These are phyloP conservation scores for Meredithiella fracta DNA, from an alignment of 2,329 filamentous ascomycete genomes.

Conservation along the genomic window DNA sequence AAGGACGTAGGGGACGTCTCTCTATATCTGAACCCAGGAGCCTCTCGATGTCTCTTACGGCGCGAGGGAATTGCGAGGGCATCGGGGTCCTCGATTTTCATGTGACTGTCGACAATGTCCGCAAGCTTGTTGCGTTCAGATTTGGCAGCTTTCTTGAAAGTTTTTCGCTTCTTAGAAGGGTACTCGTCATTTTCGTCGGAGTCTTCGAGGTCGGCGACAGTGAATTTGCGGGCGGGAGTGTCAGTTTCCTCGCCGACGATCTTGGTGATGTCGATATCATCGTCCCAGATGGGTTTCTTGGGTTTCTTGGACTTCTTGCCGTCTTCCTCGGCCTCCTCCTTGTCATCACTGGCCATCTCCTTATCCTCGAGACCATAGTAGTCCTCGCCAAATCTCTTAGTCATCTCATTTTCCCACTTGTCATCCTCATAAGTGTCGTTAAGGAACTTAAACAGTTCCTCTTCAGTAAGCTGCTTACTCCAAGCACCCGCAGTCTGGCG, in stretches of 20 bases:
- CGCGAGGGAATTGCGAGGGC: constrained; percentile 25
- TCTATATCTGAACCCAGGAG: constrained; percentile 65
- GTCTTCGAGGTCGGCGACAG: constrained; percentile 38
- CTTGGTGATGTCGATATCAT: constrained; percentile 95
- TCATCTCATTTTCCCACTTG: constrained; percentile 83
- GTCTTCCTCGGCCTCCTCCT: constrained; percentile 40
- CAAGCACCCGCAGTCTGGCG: constrained; percentile 72
- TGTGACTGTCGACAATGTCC: constrained; percentile 63
- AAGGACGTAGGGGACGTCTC: constrained; percentile 84
- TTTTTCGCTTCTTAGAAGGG: constrained; percentile 41
- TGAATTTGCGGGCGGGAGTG: constrained; percentile 36
- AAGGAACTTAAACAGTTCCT: constrained; percentile 72
- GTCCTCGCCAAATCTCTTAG: constrained; percentile 67
- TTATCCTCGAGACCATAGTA: constrained; percentile 69
- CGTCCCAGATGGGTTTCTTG: constrained; percentile 85
- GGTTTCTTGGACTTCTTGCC: constrained; percentile 32
- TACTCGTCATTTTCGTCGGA: constrained; percentile 24
- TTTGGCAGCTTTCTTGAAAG: constrained; percentile 54
- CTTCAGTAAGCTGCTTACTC: constrained; percentile 48
- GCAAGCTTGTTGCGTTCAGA: constrained; percentile 73
- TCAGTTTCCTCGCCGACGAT: constrained; percentile 59
- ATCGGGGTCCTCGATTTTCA: constrained; percentile 54
- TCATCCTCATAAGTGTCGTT: constrained; percentile 80
- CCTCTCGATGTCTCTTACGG: constrained; percentile 12
- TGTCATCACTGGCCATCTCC: constrained; percentile 48